Conservation (phyloP, 306 rosid genomes). For the Dalbergia cultrata region DNA sequence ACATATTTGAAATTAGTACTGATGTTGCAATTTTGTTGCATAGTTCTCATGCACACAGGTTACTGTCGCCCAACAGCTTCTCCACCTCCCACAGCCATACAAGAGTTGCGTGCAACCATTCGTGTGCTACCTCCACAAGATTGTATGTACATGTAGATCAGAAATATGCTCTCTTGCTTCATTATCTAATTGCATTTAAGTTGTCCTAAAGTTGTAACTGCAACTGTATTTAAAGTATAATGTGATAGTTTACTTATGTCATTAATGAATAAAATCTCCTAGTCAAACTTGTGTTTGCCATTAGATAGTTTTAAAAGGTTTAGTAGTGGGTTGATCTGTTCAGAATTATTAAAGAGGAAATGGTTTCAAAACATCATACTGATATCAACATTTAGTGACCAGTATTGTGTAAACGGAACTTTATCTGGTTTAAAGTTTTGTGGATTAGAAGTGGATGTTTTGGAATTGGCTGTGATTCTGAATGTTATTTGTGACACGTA, state of each 20-base stretch:
- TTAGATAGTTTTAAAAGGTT: not conserved
- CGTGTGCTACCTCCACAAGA: constrained; percentile 90
- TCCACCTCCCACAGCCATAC: constrained; percentile 87
- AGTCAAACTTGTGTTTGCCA: constrained; percentile 11
- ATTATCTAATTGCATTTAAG: constrained; percentile 13
- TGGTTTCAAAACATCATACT: not conserved
- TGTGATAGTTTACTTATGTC: not conserved
- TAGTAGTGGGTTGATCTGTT: not conserved
- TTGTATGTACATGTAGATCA: constrained; percentile 62
- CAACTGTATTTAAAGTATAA: constrained; percentile 2
- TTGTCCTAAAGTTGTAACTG: constrained; percentile 5
- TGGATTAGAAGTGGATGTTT: not conserved
- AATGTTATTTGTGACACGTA: not conserved
- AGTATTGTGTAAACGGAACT: constrained; percentile 1
- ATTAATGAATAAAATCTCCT: not conserved
- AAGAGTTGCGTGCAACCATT: constrained; percentile 83
- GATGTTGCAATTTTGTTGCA: constrained; percentile 50
- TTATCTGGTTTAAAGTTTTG: constrained; percentile 6
- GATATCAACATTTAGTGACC: not conserved
- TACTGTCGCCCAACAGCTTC: constrained; percentile 97
- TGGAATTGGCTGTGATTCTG: not conserved
- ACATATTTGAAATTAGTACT: constrained; percentile 39
- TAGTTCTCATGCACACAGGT: constrained; percentile 99
- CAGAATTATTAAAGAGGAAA: not conserved
- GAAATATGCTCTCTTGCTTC: constrained; percentile 35